A percentile compares a stretch with the other conserved stretches of the same genome.
Evolutionary conservation across 2,329 filamentous ascomycete genomes (phyloP).

Genomic region (Stemphylium beticola): DNA sequence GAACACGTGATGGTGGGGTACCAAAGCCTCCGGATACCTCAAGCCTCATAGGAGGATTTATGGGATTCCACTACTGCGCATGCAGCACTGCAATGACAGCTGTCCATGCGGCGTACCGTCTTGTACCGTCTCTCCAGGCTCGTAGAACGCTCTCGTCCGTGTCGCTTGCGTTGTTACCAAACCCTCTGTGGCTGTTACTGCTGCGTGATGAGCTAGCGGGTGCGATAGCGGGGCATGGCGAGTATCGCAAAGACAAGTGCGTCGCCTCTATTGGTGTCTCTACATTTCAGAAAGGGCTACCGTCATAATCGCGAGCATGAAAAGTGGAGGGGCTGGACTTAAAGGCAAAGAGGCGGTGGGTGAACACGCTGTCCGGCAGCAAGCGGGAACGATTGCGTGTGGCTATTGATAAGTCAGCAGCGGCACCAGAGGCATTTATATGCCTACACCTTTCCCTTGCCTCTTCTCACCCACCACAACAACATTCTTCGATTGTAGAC

Average conservation of each 20-base stretch:
- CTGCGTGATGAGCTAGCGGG: slow-evolving; percentile 29
- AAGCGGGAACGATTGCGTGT: slow-evolving; percentile 27
- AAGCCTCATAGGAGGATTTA: slow-evolving; percentile 2
- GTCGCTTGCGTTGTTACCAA: slow-evolving; percentile 21
- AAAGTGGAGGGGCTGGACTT: slow-evolving; percentile 29
- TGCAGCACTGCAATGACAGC: slow-evolving; percentile 17
- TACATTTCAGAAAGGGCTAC: slow-evolving; percentile 3
- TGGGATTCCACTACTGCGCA: background rate
- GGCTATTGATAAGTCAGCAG: slow-evolving; percentile 30
- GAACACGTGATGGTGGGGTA: slow-evolving; percentile 10
- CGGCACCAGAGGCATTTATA: slow-evolving; percentile 27
- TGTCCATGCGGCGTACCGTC: slow-evolving; percentile 9
- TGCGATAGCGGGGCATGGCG: slow-evolving; percentile 31
- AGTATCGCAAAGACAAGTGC: slow-evolving; percentile 13
- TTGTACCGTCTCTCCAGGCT: background rate
- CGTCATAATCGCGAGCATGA: slow-evolving; percentile 26
- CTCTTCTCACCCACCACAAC: slow-evolving; percentile 15
- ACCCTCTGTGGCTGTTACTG: slow-evolving; percentile 24
- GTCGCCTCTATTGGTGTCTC: slow-evolving; percentile 31
- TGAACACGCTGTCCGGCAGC: slow-evolving; percentile 33
- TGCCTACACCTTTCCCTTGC: slow-evolving; percentile 9
- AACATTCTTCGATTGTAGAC: slow-evolving; percentile 10
- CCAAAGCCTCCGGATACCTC: background rate
- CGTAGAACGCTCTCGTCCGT: slow-evolving; percentile 14
- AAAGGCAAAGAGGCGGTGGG: slow-evolving; percentile 41